Evolutionary conservation across 345 rosid genomes (phyloP).

Genomic region (Gossypium mustelinum): DNA sequence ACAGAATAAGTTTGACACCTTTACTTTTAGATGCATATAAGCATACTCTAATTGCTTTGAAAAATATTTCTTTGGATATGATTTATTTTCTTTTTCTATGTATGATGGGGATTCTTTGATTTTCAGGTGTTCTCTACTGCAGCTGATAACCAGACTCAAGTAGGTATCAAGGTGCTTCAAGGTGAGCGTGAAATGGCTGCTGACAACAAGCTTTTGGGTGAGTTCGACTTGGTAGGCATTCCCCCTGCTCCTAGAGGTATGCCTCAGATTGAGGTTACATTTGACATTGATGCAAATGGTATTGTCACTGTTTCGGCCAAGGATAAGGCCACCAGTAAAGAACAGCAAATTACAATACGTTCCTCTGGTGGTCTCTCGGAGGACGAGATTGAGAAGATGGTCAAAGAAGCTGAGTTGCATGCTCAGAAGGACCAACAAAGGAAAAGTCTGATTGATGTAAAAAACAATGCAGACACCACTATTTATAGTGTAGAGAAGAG

Average conservation of each 20-base stretch:
- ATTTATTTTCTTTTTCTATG: neutral
- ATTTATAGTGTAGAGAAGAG: slow-evolving; percentile 90
- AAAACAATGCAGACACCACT: slow-evolving; percentile 71
- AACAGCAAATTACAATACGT: slow-evolving; percentile 83
- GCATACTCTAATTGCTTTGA: neutral
- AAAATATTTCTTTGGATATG: neutral
- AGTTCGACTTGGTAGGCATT: slow-evolving; percentile 75
- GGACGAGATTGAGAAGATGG: slow-evolving; percentile 84
- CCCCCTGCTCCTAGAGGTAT: slow-evolving; percentile 85
- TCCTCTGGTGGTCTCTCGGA: slow-evolving; percentile 89
- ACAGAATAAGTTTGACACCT: neutral
- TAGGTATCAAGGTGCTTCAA: slow-evolving; percentile 81
- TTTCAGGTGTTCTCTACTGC: slow-evolving; percentile 80
- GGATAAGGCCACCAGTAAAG: slow-evolving; percentile 76
- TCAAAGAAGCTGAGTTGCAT: slow-evolving; percentile 73
- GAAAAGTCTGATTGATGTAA: slow-evolving; percentile 63
- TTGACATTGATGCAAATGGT: slow-evolving; percentile 92
- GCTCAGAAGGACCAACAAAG: slow-evolving; percentile 77
- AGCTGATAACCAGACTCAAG: slow-evolving; percentile 84
- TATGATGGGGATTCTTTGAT: neutral
- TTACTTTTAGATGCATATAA: neutral
- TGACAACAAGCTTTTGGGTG: slow-evolving; percentile 79
- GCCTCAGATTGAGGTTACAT: slow-evolving; percentile 85
- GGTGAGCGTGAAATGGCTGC: slow-evolving; percentile 92
- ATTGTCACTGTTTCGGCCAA: slow-evolving; percentile 87